Evolutionary conservation across 495 filamentous ascomycete species (phyloP), one percentile per base, ranked within the genome.

Genomic region (Opeltia flavorubescens): DNA sequence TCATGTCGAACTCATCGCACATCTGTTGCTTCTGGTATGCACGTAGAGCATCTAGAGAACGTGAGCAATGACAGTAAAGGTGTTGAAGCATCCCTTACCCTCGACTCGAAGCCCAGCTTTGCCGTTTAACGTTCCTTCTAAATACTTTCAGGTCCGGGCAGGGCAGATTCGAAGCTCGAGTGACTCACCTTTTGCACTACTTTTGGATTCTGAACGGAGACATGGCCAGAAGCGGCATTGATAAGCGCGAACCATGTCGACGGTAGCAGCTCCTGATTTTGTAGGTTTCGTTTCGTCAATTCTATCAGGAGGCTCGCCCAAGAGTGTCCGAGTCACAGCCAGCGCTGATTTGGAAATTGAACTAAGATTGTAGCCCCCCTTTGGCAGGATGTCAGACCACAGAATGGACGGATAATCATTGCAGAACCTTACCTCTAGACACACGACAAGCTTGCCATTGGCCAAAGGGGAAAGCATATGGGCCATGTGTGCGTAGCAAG

Each of bases 381-480:
- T 24, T 7, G n/a, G n/a, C 17, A 28, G 25, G 13, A 12, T 12
- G 35, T 52, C 34, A 54, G 48, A 24, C 5, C 6, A 7, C 31
- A 44, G 34, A 9, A 3, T 34, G 18, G 21, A n/a, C n/a, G 17
- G 13, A 47, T 6, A 27, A n/a, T 44, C 25, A 18, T 25, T 11
- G 25, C 24, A 24, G 40, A 21, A 34, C 18, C 58, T 20, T 50
- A 77, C 74, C 67, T 94, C 91, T 12, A 98, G 67, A 57, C 89
- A 95, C 21, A 94, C 86, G 8, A 84, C 85, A 38, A 96, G 70
- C 59, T 91, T 95, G 30, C 91, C 91, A 36, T 79, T 69, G 2
- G 91, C 89, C n/a, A 99, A 74, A 11, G 82, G 81, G 88, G 95
- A 96, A 15, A 99, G 74, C 89, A 95, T 95, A 57, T 95, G 85